A percentile compares a stretch with the other conserved stretches of the same genome.
Conservation (phyloP, 2,329 filamentous ascomycete species). For the Stagonosporopsis cucurbitacearum region DNA sequence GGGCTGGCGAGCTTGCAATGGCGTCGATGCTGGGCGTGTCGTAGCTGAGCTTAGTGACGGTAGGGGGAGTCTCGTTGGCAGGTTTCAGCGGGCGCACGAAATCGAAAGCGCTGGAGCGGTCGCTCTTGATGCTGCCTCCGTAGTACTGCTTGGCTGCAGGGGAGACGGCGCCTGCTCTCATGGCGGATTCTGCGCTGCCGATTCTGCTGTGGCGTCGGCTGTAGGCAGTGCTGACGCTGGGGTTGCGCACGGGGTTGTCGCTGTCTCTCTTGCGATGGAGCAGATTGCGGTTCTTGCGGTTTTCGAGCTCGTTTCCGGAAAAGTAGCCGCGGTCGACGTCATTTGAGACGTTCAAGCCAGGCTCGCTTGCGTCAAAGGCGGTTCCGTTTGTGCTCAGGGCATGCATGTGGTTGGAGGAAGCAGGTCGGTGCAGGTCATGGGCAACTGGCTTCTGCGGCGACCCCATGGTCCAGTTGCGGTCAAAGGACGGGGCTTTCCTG, state of each 20-base stretch:
- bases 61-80: constrained; percentile 56
- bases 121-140: constrained; percentile 51
- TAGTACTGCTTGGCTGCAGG: constrained; percentile 73
- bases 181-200: constrained; percentile 77
- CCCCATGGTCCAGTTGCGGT: constrained; percentile 64
- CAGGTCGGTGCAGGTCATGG: constrained; percentile 37
- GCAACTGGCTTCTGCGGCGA: constrained; percentile 42
- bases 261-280: constrained; percentile 76
- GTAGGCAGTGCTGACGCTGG: constrained; percentile 74
- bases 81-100: constrained; percentile 49
- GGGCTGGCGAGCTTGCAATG: constrained; percentile 49
- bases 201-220: constrained; percentile 75
- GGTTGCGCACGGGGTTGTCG: constrained; percentile 69
- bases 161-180: constrained; percentile 64
- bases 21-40: constrained; percentile 55
- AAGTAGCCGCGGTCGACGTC: constrained; percentile 92
- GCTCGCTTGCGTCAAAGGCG: constrained; percentile 35
- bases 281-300: constrained; percentile 72
- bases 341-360: constrained; percentile 46
- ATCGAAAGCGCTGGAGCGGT: constrained; percentile 58
- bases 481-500: constrained; percentile 64
- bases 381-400: constrained; percentile 40
- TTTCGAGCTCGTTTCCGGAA: constrained; percentile 84
- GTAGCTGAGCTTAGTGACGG: constrained; percentile 64
- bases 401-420: constrained; percentile 44